Base-by-base conservation (phyloP, 2,329 filamentous ascomycete species). In the Rugonectria rugulosa region DNA sequence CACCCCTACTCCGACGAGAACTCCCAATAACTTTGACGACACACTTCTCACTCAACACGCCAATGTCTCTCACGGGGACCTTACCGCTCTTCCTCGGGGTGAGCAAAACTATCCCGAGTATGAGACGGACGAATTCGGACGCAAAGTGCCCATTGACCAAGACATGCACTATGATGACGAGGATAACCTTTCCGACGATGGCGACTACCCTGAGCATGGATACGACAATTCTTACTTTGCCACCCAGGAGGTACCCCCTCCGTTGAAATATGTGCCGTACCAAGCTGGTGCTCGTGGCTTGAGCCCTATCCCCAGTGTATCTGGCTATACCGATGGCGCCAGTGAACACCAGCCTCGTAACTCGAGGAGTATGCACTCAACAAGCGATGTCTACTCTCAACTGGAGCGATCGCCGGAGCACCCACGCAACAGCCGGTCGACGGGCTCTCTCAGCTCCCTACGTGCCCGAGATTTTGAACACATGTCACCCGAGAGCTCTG, bases 271-370 rank as follows among this genome's bases (percentile, higher is more conserved):
- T 63, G 80, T 87, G n/a, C 84, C 88, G 2, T 88, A 90, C 60
- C 83, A 88, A 64, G 81, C 86, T 10, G 85, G 89, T 63, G 82
- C 85, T 47, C 88, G 90, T 36, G 88, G 87, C 10, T 76, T 96
- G 43, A 97, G 93, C 69, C 94, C 94, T 1, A 93, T 96, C 56
- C 93, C 95, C 64, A 97, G 93, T 66, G 91, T 97, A 14, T 94
- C 92, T 10, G 95, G 93, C 59, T 94, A 92, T 67, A 88, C 86
- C 4, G 87, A 92, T 66, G 85, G 86, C 41, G 86, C 86, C 48
- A 87, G 80, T 65, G 82, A 87, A 58, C 80, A 81, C 27, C 75
- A 75, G 24, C 84, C 83, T 65, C 83, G 83, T 43, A 81, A 88
- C 55, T 85, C 86, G 2, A 75, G 79, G 53, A 75, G 82, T 26